Evolutionary conservation across 495 filamentous ascomycete genomes (phyloP), one percentile per base, ranked within the genome.

Genomic region (Jackrogersella multiformis): DNA sequence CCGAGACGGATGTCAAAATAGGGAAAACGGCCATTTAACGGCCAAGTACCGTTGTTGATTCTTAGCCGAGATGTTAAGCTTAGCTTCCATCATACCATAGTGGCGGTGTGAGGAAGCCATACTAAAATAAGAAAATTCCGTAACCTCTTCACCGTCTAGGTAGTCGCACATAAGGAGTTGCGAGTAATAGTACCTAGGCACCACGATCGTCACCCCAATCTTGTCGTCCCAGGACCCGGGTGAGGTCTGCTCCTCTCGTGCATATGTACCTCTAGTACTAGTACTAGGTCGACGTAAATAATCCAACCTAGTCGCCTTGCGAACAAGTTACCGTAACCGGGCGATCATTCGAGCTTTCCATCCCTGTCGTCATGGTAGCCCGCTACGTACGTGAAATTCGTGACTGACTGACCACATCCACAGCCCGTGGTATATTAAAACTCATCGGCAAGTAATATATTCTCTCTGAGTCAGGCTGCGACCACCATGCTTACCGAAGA

Each of bases 61-160:
- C 48, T 67, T 65, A 70, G 67, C 45, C 51, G 56, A 51, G 52
- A 61, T 65, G 61, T 65, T 65, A 61, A 70, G 64, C 60, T 64
- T 64, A 70, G 61, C 57, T 65, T 46, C 44, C 67, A 64, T 70
- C 56, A 70, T 56, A 70, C 67, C 67, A 70, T 44, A 70, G 56
- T 70, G 63, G 67, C 67, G 67, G 67, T 70, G 67, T 70, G 67
- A 70, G 56, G 67, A 70, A 65, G 67, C 61, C 61, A 70, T 69
- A 61, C 61, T 65, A 65, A 62, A 70, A 65, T 45, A 65, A 70
- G 67, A 48, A 52, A 69, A 70, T 70, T 20, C 60, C 61, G 67
- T 70, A 70, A 70, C 65, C 61, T 70, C 54, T 57, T 49, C 51
- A 57, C 61, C 45, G 67, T 65, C 61, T 44, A 53, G 56, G 61